Conservation (phyloP, 1,284 basidiomycete species). For the Heterobasidion occidentale region DNA sequence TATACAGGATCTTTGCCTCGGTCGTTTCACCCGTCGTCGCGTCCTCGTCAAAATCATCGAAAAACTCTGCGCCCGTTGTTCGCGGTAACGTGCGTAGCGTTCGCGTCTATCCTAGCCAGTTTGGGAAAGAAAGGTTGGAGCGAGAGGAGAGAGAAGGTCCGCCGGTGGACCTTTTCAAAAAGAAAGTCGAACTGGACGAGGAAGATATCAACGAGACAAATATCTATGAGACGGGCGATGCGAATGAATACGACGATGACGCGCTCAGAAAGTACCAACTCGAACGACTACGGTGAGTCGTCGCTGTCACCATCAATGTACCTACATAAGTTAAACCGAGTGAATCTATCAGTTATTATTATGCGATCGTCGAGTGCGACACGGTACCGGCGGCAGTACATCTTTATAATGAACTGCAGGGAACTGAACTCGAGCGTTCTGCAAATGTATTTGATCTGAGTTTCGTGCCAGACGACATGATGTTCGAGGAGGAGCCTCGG, state of each 20-base stretch:
- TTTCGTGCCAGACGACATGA: slow-evolving; percentile 91
- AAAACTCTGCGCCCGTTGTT: slow-evolving; percentile 18
- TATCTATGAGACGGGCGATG: slow-evolving; percentile 61
- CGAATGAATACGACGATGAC: slow-evolving; percentile 80
- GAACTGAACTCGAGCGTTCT: slow-evolving; percentile 93
- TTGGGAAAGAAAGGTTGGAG: slow-evolving; percentile 86
- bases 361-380: slow-evolving; percentile 92
- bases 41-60: slow-evolving; percentile 17
- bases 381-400: slow-evolving; percentile 72
- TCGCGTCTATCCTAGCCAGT: slow-evolving; percentile 87
- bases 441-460: slow-evolving; percentile 96
- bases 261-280: slow-evolving; percentile 90
- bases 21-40: slow-evolving; percentile 60
- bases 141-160: slow-evolving; percentile 90
- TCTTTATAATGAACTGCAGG: slow-evolving; percentile 84
- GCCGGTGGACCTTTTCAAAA: slow-evolving; percentile 79
- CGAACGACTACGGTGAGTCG: slow-evolving; percentile 77
- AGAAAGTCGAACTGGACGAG: slow-evolving; percentile 24
- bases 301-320: slow-evolving; percentile 3
- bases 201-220: slow-evolving; percentile 60
- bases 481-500: slow-evolving; percentile 79
- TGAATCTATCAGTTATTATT: slow-evolving; percentile 74
- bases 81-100: slow-evolving; percentile 69
- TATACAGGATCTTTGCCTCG: slow-evolving; percentile 92
- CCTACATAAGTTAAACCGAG: not conserved